Evolutionary conservation across 176 grass and related monocot species (phyloP), one percentile per base, ranked within the genome.

Genomic region (Triticum urartu): DNA sequence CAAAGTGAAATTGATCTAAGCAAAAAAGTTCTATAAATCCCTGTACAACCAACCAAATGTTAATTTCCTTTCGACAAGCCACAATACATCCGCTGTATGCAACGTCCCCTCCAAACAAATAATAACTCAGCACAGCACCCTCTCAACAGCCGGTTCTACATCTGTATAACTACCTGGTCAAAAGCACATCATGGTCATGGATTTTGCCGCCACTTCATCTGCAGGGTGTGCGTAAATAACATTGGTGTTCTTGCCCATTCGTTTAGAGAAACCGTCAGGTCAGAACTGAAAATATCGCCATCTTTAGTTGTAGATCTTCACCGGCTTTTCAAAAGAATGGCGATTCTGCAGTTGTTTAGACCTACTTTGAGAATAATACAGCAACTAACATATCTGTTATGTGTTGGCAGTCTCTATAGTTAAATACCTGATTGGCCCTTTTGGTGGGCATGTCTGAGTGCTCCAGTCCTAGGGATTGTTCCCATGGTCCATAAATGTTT

Each of bases 231-330:
- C 32, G 69, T 79, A 79, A 47, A 72, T 79, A 70, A 85, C 62
- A 63, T 64, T 62, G 14, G 30, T 50, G 63, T 62, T 81, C 26
- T 60, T 63, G 80, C 30, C 42, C 21, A 61, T 81, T 76, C 50
- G n/a, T 60, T 77, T 81, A 56, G 2, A 66, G n/a, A 11, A 62
- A 75, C 18, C 24, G 15, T 50, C 28, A 63, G n/a, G 4, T 48
- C 62, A 45, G 36, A 70, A 61, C 67, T 33, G 32, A 52, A 78
- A 50, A 61, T 32, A 28, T 71, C 47, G 34, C 71, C 40, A 72
- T 67, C 61, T 76, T 83, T 75, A 93, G 84, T 95, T 95, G 84
- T 85, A 93, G 77, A 95, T 95, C 85, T 89, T 95, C 66, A 95
- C 91, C n/a, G 91, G 78, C 73, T 89, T 95, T 87, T 95, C 93